A percentile compares a stretch with the other conserved stretches of the same genome.
These are phyloP conservation scores for Talaromyces funiculosus DNA, from an alignment of 2,329 filamentous ascomycete genomes.

Conservation along the genomic window DNA sequence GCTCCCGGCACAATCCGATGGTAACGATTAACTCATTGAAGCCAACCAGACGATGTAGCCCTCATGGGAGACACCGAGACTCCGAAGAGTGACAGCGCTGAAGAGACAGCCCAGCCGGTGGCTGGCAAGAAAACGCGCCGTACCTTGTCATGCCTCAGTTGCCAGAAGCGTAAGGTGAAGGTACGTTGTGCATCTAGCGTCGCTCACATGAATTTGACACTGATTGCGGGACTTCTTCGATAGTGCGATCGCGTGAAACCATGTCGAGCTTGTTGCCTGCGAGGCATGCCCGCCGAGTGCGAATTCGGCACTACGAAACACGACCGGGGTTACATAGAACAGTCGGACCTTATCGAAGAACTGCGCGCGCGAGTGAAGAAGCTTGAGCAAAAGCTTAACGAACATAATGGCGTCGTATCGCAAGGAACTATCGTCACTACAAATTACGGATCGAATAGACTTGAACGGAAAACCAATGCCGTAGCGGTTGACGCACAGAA, in stretches of 20 bases:
- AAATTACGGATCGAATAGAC: neutral
- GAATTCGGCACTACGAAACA: constrained; percentile 27
- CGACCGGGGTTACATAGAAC: constrained; percentile 27
- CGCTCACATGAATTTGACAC: neutral
- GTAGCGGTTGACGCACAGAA: neutral
- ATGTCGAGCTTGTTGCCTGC: constrained; percentile 27
- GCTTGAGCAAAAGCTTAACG: constrained; percentile 19
- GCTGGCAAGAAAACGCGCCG: constrained; percentile 24
- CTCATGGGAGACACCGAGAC: constrained; percentile 10
- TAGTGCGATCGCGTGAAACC: constrained; percentile 28
- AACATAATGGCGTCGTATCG: neutral
- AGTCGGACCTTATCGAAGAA: constrained; percentile 24
- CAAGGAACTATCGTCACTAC: neutral
- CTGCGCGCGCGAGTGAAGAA: constrained; percentile 20
- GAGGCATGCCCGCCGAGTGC: constrained; percentile 26
- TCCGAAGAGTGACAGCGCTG: constrained; percentile 2
- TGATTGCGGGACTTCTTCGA: neutral
- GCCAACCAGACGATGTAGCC: constrained; percentile 7
- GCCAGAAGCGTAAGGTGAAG: constrained; percentile 31
- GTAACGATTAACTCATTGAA: neutral
- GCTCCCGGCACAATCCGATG: neutral
- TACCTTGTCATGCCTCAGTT: constrained; percentile 27
- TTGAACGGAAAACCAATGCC: neutral
- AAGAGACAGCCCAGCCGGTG: neutral
- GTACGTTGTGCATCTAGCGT: constrained; percentile 14